phyloP scores from a whole-genome alignment of 805 yeast genomes.

The Hanseniaspora thailandica region DNA sequence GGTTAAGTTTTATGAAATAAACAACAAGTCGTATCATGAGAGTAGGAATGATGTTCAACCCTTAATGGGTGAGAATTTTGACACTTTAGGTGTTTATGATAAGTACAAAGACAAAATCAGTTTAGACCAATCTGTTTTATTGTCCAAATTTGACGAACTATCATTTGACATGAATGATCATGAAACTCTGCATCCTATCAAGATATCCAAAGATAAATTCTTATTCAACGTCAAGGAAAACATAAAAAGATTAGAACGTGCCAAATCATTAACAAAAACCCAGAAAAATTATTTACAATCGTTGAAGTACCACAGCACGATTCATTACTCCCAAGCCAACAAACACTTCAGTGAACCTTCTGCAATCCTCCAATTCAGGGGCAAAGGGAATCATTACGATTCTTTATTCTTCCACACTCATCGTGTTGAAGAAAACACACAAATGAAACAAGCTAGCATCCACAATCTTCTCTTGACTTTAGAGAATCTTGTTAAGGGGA shows the following conservation, averaged over 20 bases:
- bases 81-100: neutral
- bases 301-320: constrained; percentile 25
- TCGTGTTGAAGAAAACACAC: constrained; percentile 30
- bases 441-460: constrained; percentile 20
- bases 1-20: neutral
- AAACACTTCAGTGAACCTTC: constrained; percentile 32
- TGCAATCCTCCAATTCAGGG: constrained; percentile 19
- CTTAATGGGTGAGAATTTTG: constrained; percentile 7
- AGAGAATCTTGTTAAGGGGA: constrained; percentile 36
- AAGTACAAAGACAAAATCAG: neutral
- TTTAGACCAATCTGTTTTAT: neutral
- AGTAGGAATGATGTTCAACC: neutral
- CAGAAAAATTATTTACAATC: constrained; percentile 28
- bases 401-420: constrained; percentile 48
- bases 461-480: constrained; percentile 43
- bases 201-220: neutral
- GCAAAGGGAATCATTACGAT: constrained; percentile 39
- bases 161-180: neutral
- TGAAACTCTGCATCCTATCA: neutral
- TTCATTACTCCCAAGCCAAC: constrained; percentile 27
- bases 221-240: constrained; percentile 21
- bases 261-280: constrained; percentile 20
- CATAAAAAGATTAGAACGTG: constrained; percentile 23
- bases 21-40: neutral
- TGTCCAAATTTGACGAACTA: neutral